Conservation (phyloP, 192 early-diverging fungal genomes). For the Coemansia sp. region DNA sequence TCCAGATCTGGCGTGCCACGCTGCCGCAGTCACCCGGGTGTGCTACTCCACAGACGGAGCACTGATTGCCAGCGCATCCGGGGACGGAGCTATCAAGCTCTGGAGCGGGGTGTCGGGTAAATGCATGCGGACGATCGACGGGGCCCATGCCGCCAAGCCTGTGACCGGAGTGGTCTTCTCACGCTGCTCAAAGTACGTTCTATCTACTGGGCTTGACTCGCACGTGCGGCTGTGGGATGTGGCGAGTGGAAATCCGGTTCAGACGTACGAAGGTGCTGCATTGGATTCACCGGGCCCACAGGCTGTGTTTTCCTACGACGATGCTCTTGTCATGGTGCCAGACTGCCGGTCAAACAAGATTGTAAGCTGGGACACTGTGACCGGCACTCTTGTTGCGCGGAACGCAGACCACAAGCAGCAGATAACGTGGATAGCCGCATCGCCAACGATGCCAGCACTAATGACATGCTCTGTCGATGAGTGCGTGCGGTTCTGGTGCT, state of each 20-base stretch:
- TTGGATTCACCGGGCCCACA: constrained; percentile 36
- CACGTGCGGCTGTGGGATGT: constrained; percentile 81
- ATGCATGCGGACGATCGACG: constrained; percentile 72
- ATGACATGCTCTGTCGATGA: constrained; percentile 49
- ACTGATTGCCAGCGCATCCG: constrained; percentile 73
- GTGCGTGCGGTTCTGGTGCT: constrained; percentile 43
- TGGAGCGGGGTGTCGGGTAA: constrained; percentile 82
- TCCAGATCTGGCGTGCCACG: constrained; percentile 35
- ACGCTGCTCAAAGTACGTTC: constrained; percentile 70
- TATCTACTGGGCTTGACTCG: constrained; percentile 82
- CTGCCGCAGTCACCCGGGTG: constrained; percentile 60
- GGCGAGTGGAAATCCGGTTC: constrained; percentile 67
- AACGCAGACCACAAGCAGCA: constrained; percentile 26
- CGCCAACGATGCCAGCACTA: constrained; percentile 32
- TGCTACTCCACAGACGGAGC: constrained; percentile 71
- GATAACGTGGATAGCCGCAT: constrained; percentile 36
- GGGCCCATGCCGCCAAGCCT: constrained; percentile 74
- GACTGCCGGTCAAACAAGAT: constrained; percentile 67
- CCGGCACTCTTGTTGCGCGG: constrained; percentile 57
- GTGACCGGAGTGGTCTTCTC: constrained; percentile 79
- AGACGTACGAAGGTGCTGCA: constrained; percentile 70
- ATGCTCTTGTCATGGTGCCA: constrained; percentile 67
- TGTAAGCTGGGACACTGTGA: constrained; percentile 72
- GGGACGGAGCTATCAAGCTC: constrained; percentile 84
- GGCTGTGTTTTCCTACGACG: constrained; percentile 68